A percentile compares a stretch with the other conserved stretches of the same genome.
These are phyloP conservation scores for Globisporangium echinulatum DNA, from an alignment of 352 stramenopile species.

Conservation along the genomic window DNA sequence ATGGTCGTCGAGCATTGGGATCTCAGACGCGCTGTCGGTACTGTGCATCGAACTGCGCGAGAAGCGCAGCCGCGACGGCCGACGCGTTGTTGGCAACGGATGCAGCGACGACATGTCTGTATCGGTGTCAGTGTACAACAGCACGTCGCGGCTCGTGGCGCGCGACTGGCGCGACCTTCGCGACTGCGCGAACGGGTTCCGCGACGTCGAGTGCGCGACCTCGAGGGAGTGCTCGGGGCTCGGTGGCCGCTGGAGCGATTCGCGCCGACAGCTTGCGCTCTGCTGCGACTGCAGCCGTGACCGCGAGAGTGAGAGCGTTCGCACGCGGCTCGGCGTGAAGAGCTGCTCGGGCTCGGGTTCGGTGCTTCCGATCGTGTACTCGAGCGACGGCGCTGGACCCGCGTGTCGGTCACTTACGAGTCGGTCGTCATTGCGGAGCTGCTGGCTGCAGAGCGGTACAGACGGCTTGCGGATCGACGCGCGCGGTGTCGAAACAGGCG, in stretches of 20 bases:
- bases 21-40: conserved; percentile 7
- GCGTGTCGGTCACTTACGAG: conserved; percentile 2
- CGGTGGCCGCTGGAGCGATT: background rate
- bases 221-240: conserved; percentile 10
- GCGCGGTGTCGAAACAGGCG: background rate
- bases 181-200: conserved; percentile 2
- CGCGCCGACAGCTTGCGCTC: background rate
- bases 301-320: conserved; percentile 1
- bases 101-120: no score
- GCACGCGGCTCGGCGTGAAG: conserved; percentile 17
- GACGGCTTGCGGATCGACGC: conserved; percentile 8
- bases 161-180: conserved; percentile 3
- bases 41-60: conserved; percentile 2
- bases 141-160: background rate
- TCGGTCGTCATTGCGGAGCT: background rate
- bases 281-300: background rate
- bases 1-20: conserved; percentile 8
- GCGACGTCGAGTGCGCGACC: conserved; percentile 3
- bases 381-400: conserved; percentile 21
- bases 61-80: conserved; percentile 3
- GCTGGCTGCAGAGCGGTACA: background rate
- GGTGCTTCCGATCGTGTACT: conserved; percentile 5
- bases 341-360: conserved; percentile 2
- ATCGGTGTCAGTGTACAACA: no score
- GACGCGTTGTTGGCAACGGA: background rate